Evolutionary conservation across 352 stramenopile species (phyloP).

Genomic region (Phytophthora tentaculata): DNA sequence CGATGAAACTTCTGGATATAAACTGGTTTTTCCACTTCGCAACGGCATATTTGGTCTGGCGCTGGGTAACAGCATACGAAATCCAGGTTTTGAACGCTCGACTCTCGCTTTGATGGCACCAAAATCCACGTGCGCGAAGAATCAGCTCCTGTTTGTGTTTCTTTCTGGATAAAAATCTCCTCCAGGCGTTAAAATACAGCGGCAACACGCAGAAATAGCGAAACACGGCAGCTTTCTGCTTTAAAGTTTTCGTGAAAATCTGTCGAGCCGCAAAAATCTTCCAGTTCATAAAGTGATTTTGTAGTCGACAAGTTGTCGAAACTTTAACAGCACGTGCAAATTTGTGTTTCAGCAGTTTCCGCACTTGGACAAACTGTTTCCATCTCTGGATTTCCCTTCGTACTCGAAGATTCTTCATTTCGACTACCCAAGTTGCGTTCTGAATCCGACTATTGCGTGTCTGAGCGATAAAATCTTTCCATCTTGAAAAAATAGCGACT

Average conservation of each 20-base stretch:
- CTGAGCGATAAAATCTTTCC: conserved; percentile 19
- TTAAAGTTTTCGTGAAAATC: conserved; percentile 20
- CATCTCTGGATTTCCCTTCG: conserved; percentile 30
- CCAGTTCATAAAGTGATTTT: conserved; percentile 42
- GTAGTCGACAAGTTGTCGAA: conserved; percentile 17
- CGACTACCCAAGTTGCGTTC: background rate
- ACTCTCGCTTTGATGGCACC: conserved; percentile 43
- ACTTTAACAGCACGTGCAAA: conserved; percentile 21
- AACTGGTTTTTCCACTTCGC: conserved; percentile 32
- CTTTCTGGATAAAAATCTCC: conserved; percentile 10
- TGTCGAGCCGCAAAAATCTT: conserved; percentile 23
- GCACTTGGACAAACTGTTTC: conserved; percentile 20
- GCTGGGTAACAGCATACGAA: conserved; percentile 6
- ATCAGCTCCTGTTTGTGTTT: conserved; percentile 27
- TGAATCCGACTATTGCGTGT: conserved; percentile 1
- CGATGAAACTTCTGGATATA: conserved; percentile 14
- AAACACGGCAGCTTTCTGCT: conserved; percentile 50
- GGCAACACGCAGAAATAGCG: conserved; percentile 49
- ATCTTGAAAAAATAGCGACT: conserved; percentile 18
- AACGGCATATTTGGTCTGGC: conserved; percentile 22
- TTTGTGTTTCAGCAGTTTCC: conserved; percentile 28
- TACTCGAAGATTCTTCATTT: conserved; percentile 26
- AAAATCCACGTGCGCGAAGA: conserved; percentile 34
- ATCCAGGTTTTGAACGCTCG: conserved; percentile 45
- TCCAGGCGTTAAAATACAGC: conserved; percentile 41